Conservation (phyloP, 1,284 basidiomycete species). For the Ganoderma leucocontextum region DNA sequence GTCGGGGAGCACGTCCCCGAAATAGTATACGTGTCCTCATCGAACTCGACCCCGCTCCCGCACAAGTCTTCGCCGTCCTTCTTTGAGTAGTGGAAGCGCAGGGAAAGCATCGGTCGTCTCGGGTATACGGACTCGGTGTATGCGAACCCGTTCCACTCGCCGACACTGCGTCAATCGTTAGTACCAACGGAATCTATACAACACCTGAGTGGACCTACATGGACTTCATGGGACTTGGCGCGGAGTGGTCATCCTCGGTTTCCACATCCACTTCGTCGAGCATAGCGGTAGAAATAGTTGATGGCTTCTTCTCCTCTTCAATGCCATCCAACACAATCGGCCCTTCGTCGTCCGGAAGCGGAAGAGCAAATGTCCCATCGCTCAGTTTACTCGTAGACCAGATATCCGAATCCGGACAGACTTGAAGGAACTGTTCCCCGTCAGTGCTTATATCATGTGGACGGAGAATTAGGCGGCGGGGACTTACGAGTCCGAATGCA, state of each 20-base stretch:
- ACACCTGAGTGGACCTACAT: conserved; percentile 9
- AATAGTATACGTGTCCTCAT: conserved; percentile 7
- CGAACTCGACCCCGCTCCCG: conserved; percentile 15
- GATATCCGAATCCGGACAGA: neutral
- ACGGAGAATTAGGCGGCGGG: neutral
- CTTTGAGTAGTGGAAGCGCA: conserved; percentile 16
- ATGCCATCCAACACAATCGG: conserved; percentile 7
- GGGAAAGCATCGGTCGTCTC: conserved; percentile 14
- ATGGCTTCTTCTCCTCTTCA: neutral
- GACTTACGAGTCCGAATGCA: conserved; percentile 40
- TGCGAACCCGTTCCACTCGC: conserved; percentile 23
- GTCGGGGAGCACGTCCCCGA: conserved; percentile 6
- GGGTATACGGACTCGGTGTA: conserved; percentile 13
- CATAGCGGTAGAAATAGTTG: neutral
- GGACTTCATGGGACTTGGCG: neutral
- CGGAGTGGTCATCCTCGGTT: conserved; percentile 17
- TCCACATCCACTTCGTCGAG: conserved; percentile 16
- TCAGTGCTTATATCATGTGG: neutral
- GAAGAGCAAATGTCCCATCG: neutral
- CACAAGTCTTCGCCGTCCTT: conserved; percentile 10
- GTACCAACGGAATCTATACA: neutral
- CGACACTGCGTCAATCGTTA: conserved; percentile 10
- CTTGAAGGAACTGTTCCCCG: conserved; percentile 4
- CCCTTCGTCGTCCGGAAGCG: neutral
- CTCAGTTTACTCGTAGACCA: conserved; percentile 1